These are phyloP conservation scores for Coniochaeta ligniaria DNA, from an alignment of 2,329 filamentous ascomycete genomes.

Conservation along the genomic window DNA sequence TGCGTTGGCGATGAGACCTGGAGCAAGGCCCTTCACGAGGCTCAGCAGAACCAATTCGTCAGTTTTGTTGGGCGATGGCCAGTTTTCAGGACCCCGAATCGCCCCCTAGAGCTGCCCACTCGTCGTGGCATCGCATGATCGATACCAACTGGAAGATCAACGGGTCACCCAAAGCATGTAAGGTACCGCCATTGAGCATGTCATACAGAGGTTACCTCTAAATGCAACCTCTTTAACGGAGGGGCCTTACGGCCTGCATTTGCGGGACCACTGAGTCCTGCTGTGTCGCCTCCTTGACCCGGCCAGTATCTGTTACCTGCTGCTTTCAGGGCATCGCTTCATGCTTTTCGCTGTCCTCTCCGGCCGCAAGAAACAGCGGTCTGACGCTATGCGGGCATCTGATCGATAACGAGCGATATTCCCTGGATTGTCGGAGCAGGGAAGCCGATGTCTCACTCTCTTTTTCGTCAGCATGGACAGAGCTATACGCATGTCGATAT, in stretches of 20 bases:
- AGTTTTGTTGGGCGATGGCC: neutral
- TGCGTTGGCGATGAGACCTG: conserved; percentile 1
- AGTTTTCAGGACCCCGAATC: neutral
- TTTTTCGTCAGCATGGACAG: neutral
- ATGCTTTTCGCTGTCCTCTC: neutral
- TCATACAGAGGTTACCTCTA: neutral
- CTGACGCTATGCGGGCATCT: neutral
- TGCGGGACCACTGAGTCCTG: neutral
- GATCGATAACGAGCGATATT: neutral
- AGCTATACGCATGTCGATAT: neutral
- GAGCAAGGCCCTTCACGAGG: neutral
- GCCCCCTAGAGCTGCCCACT: neutral
- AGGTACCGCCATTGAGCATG: neutral
- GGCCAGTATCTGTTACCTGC: neutral
- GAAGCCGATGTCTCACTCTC: neutral
- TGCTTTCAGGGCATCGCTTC: neutral
- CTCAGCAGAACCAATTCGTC: neutral
- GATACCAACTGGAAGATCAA: neutral
- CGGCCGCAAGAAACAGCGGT: conserved; percentile 1
- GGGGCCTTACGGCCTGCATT: neutral
- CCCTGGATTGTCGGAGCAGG: neutral
- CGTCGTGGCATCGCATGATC: neutral
- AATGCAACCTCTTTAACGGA: neutral
- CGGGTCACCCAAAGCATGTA: neutral
- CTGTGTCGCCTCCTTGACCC: neutral